Evolutionary conservation across 2,329 filamentous ascomycete species (phyloP), one percentile per base, ranked within the genome.

Genomic region (Coniochaeta prunicola): DNA sequence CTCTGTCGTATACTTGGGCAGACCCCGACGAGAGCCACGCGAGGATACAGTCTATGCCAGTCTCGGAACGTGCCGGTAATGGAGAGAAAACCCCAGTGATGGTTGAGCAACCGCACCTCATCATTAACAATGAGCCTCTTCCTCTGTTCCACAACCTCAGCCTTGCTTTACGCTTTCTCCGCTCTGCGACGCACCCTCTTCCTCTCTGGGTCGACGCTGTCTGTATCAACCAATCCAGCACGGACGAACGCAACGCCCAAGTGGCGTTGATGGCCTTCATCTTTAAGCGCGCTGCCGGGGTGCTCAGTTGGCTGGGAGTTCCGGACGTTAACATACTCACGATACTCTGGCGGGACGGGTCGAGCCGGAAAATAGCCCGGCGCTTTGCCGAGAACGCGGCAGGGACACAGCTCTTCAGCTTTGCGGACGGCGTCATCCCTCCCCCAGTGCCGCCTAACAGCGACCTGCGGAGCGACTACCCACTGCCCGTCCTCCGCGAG

Each of bases 1-100:
- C 65, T 12, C 57, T 68, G 7, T 68, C 66, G 4, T 68, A 68
- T 36, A 65, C 65, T 3, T 68, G 66, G 66, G 64, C 57, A 0
- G 42, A 62, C 26, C 58, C 64, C 1, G 61, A 61, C 15, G 50
- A 58, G 15, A 58, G 62, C 10, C 40, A 60, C 34, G 33, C 33
- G 19, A 42, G 10, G 7, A 53, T 58, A 21, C 48, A 33, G 6
- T 30, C 19, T 1, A 28, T 21, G 57, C 42, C 28, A 8, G 3
- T n/a, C n/a, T n/a, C n/a, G n/a, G n/a, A n/a, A n/a, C n/a, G n/a
- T n/a, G n/a, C n/a, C n/a, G n/a, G n/a, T n/a, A n/a, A n/a, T n/a
- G n/a, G n/a, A n/a, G n/a, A n/a, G n/a, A n/a, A n/a, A n/a, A n/a
- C n/a, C n/a, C n/a, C n/a, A n/a, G n/a, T n/a, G n/a, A 38, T n/a